These are phyloP conservation scores for Kalanchoe fedtschenkoi DNA, from an alignment of 164 flowering plant species.

Conservation along the genomic window DNA sequence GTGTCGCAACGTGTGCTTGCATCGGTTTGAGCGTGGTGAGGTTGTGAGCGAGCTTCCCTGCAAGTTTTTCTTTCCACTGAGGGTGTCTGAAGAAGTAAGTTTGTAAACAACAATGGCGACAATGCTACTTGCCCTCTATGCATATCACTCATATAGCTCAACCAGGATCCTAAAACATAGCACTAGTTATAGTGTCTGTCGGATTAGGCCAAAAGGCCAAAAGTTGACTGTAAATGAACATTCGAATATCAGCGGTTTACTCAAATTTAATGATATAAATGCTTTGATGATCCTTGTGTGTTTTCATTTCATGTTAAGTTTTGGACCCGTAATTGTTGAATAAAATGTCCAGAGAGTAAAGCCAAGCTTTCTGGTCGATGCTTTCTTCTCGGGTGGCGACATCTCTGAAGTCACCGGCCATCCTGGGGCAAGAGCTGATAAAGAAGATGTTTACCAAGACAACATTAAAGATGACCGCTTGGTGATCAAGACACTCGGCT, in stretches of 20 bases:
- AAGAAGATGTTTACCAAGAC: too few species aligned
- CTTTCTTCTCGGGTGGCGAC: too few species aligned
- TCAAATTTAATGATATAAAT: not conserved
- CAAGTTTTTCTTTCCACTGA: constrained; percentile 68
- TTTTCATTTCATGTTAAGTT: not conserved
- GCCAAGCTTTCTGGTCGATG: too few species aligned
- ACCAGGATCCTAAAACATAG: too few species aligned
- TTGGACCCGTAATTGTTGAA: not conserved
- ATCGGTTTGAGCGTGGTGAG: constrained; percentile 42
- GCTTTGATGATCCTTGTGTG: not conserved
- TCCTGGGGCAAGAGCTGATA: too few species aligned
- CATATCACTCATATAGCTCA: constrained; percentile 24
- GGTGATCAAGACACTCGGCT: too few species aligned
- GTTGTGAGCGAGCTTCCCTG: constrained; percentile 65
- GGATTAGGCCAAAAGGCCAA: not conserved
- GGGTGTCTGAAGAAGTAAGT: constrained; percentile 63
- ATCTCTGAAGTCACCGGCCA: too few species aligned
- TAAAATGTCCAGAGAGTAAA: not conserved
- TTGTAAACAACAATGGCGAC: constrained; percentile 28
- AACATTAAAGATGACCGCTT: too few species aligned
- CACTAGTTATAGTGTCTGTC: not conserved
- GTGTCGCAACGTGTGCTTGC: constrained; percentile 51
- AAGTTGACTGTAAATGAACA: not conserved
- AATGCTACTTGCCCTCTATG: constrained; percentile 62
- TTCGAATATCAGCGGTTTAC: not conserved